A percentile compares a stretch with the other conserved stretches of the same genome.
Evolutionary conservation across 768 basidiomycete genomes (phyloP).

Genomic region (Pleurotus cornucopiae): DNA sequence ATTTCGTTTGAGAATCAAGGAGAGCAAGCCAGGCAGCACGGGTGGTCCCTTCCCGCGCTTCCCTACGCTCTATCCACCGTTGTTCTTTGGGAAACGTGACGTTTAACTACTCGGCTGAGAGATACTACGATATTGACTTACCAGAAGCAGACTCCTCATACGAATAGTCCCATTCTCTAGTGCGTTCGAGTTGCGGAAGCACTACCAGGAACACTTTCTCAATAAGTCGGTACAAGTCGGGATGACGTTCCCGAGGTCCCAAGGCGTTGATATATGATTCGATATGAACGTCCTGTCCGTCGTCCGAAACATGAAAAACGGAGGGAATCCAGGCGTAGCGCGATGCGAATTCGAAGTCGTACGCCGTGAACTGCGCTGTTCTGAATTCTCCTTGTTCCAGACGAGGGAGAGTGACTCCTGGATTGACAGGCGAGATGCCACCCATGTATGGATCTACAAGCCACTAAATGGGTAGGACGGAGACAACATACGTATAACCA

Average conservation of each 20-base stretch:
- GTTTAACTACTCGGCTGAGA: neutral
- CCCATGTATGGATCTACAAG: conserved; percentile 10
- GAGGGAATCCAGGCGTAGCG: conserved; percentile 15
- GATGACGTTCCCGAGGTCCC: conserved; percentile 11
- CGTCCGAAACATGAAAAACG: conserved; percentile 9
- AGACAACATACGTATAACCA: neutral
- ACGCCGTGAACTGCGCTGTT: neutral
- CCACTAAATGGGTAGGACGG: neutral
- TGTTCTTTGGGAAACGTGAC: neutral
- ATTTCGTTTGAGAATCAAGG: neutral
- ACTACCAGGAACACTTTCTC: conserved; percentile 13
- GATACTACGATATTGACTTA: neutral
- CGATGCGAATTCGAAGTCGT: neutral
- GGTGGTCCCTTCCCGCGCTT: neutral
- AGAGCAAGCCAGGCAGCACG: neutral
- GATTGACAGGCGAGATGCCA: neutral
- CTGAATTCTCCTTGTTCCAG: neutral
- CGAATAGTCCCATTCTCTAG: neutral
- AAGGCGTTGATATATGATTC: conserved; percentile 16
- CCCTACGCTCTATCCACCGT: neutral
- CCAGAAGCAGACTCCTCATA: neutral
- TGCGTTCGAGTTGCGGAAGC: conserved; percentile 13
- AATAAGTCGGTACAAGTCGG: conserved; percentile 11
- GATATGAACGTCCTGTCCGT: conserved; percentile 13
- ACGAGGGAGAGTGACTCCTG: neutral